Percentiles rank a stretch among this genome's conserved stretches.
Conservation (phyloP, 129 eudicot genomes). For the Centella asiatica region DNA sequence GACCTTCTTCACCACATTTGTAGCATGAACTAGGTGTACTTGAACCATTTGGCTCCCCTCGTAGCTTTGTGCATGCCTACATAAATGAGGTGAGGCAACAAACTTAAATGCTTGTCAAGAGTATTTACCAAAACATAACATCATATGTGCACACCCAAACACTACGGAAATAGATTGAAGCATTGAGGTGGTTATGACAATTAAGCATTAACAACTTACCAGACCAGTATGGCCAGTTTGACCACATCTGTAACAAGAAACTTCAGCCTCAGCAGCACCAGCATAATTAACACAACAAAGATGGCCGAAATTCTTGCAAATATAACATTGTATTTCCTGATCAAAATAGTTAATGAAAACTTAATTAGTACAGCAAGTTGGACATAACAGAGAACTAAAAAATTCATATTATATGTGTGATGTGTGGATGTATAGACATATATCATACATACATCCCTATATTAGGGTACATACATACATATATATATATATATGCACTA, state of each 20-base stretch:
- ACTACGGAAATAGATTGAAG: neutral
- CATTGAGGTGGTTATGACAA: neutral
- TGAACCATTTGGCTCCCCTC: neutral
- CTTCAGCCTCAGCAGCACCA: conserved; percentile 37
- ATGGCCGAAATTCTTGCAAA: conserved; percentile 81
- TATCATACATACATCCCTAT: neutral
- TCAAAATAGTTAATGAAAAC: conserved; percentile 4
- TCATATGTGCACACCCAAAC: too few relatives aligned
- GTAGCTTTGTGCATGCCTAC: conserved; percentile 1
- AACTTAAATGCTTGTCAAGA: too few relatives aligned
- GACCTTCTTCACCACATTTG: conserved; percentile 7
- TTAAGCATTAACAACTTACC: conserved; percentile 35
- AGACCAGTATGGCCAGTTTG: conserved; percentile 76
- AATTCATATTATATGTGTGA: neutral
- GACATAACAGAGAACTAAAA: neutral
- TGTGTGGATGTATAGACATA: neutral
- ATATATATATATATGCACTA: neutral
- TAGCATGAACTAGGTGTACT: neutral
- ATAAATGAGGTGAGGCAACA: neutral
- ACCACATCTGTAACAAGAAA: conserved; percentile 95
- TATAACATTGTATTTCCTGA: conserved; percentile 84
- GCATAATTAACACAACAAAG: conserved; percentile 59
- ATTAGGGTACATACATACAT: neutral
- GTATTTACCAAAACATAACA: too few relatives aligned
- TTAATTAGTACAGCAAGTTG: neutral